Base-by-base conservation (phyloP, 139 green algal species). In the Mesostigma viride region DNA sequence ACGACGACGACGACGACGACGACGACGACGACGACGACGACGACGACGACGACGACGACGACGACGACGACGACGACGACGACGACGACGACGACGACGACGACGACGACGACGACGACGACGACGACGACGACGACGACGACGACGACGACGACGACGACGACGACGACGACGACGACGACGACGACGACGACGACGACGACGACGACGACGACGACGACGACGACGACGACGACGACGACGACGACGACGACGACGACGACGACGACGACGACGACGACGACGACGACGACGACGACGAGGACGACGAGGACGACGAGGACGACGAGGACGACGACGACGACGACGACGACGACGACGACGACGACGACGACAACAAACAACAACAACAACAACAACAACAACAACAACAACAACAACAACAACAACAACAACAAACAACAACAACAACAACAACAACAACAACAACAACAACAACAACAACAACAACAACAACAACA, bases 401-500 rank as follows among this genome's bases (percentile, higher is more conserved):
- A 48, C 11, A 48, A 8, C 8, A 48, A 8, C 8, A 14, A 8
- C 40, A 14, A 48, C 40, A 48, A 48, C 11, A 14, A 8, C 40
- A n/a, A n/a, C 11, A 8, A 48, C 8, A 14, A 14, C n/a, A n/a
- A n/a, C n/a, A n/a, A n/a, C n/a, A n/a, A n/a, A n/a, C n/a, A n/a
- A n/a, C n/a, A n/a, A n/a, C 8, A 8, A 8, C 40, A 48, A 8
- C 40, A n/a, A 14, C 40, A 8, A 14, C 40, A n/a, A 48, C 40
- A n/a, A 14, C 40, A n/a, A 14, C 40, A n/a, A 14, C 40, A n/a
- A 48, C 40, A 48, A 48, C 40, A 48, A 48, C 40, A 48, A 48
- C 40, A 48, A 48, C 40, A 48, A 48, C 40, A 48, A 48, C 40
- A 48, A 48, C 40, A 48, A 48, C 40, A 48, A 48, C 40, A 48